A percentile compares a stretch with the other conserved stretches of the same genome.
These are phyloP conservation scores for Hymenoscyphus infarciens DNA, from an alignment of 2,329 filamentous ascomycete genomes.

Conservation along the genomic window DNA sequence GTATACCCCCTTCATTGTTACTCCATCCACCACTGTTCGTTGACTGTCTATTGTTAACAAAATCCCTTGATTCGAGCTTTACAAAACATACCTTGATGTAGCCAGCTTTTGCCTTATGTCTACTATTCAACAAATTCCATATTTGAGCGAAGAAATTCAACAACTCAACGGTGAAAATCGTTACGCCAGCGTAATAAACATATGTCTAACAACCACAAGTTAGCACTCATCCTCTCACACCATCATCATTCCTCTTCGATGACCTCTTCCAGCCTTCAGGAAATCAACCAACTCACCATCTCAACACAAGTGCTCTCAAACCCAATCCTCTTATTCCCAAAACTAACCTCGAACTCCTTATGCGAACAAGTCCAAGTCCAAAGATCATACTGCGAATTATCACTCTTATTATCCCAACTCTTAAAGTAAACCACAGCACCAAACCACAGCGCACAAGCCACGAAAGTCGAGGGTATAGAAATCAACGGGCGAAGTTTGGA, in stretches of 20 bases:
- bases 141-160: not conserved
- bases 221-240: not conserved
- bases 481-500: not conserved
- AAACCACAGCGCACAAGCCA: not conserved
- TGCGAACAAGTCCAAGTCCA: constrained; percentile 8
- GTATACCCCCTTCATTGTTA: not conserved
- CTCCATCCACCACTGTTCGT: not conserved
- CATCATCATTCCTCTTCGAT: too few relatives aligned
- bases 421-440: constrained; percentile 2
- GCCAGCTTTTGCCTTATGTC: not conserved
- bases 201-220: not conserved
- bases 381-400: constrained; percentile 9
- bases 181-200: constrained; percentile 5
- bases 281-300: not conserved
- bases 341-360: constrained; percentile 6
- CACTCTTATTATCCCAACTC: constrained; percentile 5
- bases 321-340: constrained; percentile 4
- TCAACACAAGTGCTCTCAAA: constrained; percentile 3
- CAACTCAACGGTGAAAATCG: not conserved
- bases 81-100: not conserved
- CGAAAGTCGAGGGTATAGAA: constrained; percentile 1
- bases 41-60: not conserved
- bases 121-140: constrained; percentile 2
- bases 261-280: too few relatives aligned
- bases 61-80: not conserved